A percentile compares a stretch with the other conserved stretches of the same genome.
Evolutionary conservation across 2,329 filamentous ascomycete species (phyloP).

Genomic region (Trichoderma sp.): DNA sequence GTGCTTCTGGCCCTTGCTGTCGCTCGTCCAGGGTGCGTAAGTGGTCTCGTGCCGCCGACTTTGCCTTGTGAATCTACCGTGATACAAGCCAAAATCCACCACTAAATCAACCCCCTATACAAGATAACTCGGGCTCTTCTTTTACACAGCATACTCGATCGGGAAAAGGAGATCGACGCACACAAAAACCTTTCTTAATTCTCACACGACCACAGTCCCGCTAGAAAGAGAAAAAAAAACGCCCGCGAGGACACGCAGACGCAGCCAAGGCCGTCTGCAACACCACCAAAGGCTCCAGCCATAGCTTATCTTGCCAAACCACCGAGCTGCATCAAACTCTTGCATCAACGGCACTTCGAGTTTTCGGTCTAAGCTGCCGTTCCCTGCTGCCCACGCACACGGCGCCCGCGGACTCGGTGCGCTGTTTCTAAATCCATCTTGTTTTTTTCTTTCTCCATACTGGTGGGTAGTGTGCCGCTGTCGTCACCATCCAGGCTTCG

Average conservation of each 20-base stretch:
- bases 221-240: neutral
- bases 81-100: neutral
- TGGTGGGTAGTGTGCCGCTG: conserved; percentile 7
- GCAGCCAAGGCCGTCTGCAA: neutral
- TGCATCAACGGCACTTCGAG: neutral
- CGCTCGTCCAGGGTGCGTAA: neutral
- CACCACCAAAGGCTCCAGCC: neutral
- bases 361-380: neutral
- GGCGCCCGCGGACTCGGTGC: neutral
- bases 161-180: neutral
- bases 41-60: conserved; percentile 22
- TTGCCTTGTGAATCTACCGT: conserved; percentile 1
- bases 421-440: neutral
- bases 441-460: neutral
- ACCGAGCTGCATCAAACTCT: neutral
- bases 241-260: neutral
- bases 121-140: neutral
- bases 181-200: neutral
- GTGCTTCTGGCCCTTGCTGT: neutral
- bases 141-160: neutral
- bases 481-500: conserved; percentile 4
- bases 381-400: neutral
- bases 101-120: neutral
- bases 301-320: neutral
- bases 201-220: neutral